These are phyloP conservation scores for Kwoniella pini DNA, from an alignment of 768 basidiomycete species.

Conservation along the genomic window DNA sequence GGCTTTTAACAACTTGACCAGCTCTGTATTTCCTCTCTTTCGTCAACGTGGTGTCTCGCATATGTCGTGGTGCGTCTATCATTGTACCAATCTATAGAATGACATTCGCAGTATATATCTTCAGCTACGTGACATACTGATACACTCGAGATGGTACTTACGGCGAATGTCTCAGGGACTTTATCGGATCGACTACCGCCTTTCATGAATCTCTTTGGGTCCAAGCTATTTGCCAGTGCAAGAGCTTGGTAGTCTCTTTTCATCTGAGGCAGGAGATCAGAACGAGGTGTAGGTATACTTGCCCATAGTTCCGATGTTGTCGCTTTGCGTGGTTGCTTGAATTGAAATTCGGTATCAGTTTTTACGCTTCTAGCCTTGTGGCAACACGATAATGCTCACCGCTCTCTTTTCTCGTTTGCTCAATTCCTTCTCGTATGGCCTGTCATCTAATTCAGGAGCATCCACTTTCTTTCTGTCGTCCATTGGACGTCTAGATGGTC, in stretches of 20 bases:
- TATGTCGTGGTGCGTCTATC: constrained; percentile 44
- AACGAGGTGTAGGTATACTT: constrained; percentile 39
- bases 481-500: constrained; percentile 16
- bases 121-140: constrained; percentile 5
- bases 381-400: too few relatives aligned
- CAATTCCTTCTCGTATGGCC: constrained; percentile 33
- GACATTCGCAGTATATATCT: neutral
- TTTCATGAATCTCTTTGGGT: constrained; percentile 55
- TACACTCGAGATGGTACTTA: constrained; percentile 27
- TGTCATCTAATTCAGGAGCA: constrained; percentile 34
- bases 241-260: constrained; percentile 53
- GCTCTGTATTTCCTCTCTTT: constrained; percentile 45
- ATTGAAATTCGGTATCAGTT: too few relatives aligned
- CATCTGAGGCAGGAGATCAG: constrained; percentile 51
- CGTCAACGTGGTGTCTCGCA: constrained; percentile 45
- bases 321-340: constrained; percentile 50
- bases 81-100: constrained; percentile 48
- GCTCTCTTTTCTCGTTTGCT: constrained; percentile 42
- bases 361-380: too few relatives aligned
- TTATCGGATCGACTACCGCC: constrained; percentile 41
- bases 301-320: constrained; percentile 49
- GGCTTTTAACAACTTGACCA: constrained; percentile 42
- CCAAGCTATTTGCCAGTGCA: constrained; percentile 49
- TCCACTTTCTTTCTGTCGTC: constrained; percentile 5
- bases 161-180: constrained; percentile 51